Conservation (phyloP, 1,284 basidiomycete genomes). For the Sparassis latifolia region DNA sequence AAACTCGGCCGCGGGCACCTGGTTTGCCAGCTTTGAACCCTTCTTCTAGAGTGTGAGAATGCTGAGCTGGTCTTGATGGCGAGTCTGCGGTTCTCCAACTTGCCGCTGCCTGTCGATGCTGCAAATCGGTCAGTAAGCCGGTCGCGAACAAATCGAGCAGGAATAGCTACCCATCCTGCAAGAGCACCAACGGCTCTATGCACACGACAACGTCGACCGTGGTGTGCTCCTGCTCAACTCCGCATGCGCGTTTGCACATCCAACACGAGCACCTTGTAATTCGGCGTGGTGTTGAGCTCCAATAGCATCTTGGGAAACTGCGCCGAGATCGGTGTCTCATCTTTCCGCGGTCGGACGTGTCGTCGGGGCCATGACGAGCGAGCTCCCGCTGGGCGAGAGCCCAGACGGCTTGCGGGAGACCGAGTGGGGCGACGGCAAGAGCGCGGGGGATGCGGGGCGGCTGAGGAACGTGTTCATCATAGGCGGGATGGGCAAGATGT, state of each 20-base stretch:
- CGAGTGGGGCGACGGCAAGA: constrained; percentile 3
- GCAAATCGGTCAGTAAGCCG: constrained; percentile 5
- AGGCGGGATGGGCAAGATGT: constrained; percentile 44
- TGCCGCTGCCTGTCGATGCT: constrained; percentile 79
- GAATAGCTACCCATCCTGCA: constrained; percentile 56
- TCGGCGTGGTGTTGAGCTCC: constrained; percentile 46
- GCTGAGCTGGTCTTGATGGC: constrained; percentile 89
- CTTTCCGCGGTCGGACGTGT: constrained; percentile 30
- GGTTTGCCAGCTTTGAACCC: constrained; percentile 78
- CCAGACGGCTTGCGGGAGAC: constrained; percentile 41
- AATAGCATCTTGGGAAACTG: constrained; percentile 58
- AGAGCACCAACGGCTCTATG: constrained; percentile 77
- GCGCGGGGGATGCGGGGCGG: constrained; percentile 49
- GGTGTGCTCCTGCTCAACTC: constrained; percentile 70
- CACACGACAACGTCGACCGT: constrained; percentile 72
- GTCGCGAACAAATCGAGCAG: background rate
- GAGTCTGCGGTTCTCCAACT: constrained; percentile 87
- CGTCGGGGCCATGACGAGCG: constrained; percentile 17
- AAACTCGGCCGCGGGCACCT: constrained; percentile 91
- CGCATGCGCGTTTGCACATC: constrained; percentile 79
- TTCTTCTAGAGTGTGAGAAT: constrained; percentile 91
- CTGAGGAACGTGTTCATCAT: constrained; percentile 50
- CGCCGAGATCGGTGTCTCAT: constrained; percentile 39
- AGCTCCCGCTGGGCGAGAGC: constrained; percentile 24
- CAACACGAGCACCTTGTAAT: constrained; percentile 69